Base-by-base conservation (phyloP, 169 alveolate species). In the Plasmodium blacklocki region DNA sequence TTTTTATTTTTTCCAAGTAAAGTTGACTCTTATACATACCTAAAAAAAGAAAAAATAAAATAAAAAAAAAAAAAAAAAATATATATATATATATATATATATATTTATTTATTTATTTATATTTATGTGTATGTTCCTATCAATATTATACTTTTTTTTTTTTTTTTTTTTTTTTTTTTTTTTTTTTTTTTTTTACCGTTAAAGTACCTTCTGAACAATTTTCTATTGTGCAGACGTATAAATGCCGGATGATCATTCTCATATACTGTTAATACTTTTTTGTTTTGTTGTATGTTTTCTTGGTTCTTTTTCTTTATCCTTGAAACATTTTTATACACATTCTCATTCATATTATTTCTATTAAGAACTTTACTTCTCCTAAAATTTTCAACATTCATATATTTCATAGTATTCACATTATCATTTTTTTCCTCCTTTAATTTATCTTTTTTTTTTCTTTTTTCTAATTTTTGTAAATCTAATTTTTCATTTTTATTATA, bases 161-260 rank as follows among this genome's bases (percentile, higher is more conserved):
- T 5, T 39, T 39, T 39, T 39, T 5, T 39, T 39, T 5, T 32
- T 5, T 4, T 39, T 39, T 39, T 5, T 39, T 39, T 39, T 39
- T 39, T 39, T 5, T 39, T 39, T 5, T 39, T 39, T 39, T 62
- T 1, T 66, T 23, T 66, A 78, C 89, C 68, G 29, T 83, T 39
- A 29, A 83, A 83, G 18, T 83, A 5, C 45, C 52, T 83, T 9
- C 14, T 23, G 66, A 83, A 83, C 3, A 83, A 66, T 52, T 50
- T 83, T 2, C 91, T 70, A 73, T 83, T 83, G 29, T 83, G 74
- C 2, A 83, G 83, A 7, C 91, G 91, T 21, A 83, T 70, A 8
- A 63, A 39, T 45, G 91, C 91, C 2, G 91, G 91, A 47, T 83
- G 91, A 45, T 56, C n/a, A 47, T 49, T 39, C 1, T 49, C 11